These are phyloP conservation scores for Pyronema omphalodes DNA, from an alignment of 495 filamentous ascomycete species.

Conservation along the genomic window DNA sequence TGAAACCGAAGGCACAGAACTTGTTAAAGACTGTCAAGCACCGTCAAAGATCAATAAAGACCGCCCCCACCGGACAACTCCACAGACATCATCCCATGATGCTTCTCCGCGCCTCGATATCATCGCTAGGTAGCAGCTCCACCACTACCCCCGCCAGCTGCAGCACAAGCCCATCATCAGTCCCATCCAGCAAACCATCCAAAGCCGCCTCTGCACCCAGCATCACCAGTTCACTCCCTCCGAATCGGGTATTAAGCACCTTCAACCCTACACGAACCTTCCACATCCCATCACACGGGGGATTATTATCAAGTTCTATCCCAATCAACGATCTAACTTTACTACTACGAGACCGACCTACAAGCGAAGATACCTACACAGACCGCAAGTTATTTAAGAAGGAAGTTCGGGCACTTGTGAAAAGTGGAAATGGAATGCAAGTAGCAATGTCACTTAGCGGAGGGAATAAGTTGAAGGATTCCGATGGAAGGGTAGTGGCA, in stretches of 20 bases:
- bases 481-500: not conserved
- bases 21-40: no score
- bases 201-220: not conserved
- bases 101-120: not conserved
- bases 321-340: not conserved
- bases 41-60: no score
- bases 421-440: not conserved
- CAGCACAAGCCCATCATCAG: not conserved
- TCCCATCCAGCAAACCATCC: not conserved
- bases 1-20: no score
- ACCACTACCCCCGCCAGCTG: not conserved
- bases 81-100: not conserved
- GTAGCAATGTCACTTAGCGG: not conserved
- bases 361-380: not conserved
- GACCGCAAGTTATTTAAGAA: conserved; percentile 1
- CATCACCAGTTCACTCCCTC: not conserved
- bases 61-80: not conserved
- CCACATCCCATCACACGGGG: conserved; percentile 5
- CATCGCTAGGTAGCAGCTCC: not conserved
- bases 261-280: conserved; percentile 6
- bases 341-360: not conserved
- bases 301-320: not conserved
- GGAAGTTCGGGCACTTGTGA: not conserved
- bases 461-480: not conserved
- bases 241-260: not conserved